Evolutionary conservation across 257 asterid genomes (phyloP).

Genomic region (Avicennia marina): DNA sequence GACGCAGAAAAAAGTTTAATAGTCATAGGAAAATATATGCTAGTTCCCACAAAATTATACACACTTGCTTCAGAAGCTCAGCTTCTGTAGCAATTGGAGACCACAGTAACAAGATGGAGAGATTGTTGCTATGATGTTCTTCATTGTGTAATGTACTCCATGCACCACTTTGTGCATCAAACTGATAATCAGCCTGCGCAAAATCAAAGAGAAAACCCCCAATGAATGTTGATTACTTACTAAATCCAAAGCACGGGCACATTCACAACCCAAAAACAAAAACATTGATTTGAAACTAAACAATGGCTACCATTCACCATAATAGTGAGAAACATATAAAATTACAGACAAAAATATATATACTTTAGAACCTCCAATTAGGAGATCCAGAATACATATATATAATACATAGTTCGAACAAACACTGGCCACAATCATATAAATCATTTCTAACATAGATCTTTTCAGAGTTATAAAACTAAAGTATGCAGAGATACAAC

Average conservation of each 20-base stretch:
- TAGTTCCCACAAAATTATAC: slow-evolving; percentile 23
- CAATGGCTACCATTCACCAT: too few relatives aligned
- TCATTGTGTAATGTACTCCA: slow-evolving; percentile 53
- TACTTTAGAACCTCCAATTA: too few relatives aligned
- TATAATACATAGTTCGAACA: not conserved
- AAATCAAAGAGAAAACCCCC: not conserved
- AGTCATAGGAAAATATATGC: not conserved
- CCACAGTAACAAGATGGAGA: slow-evolving; percentile 70
- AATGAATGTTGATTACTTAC: not conserved
- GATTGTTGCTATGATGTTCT: slow-evolving; percentile 48
- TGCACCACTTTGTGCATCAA: slow-evolving; percentile 28
- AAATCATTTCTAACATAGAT: not conserved
- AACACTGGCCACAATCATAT: not conserved
- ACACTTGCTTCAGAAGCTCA: slow-evolving; percentile 76
- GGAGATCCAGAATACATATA: slow-evolving; percentile 2
- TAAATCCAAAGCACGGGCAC: not conserved
- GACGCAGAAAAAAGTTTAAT: not conserved
- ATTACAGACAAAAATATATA: too few relatives aligned
- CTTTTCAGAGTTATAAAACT: not conserved
- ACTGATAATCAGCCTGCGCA: slow-evolving; percentile 75
- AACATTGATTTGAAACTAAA: too few relatives aligned
- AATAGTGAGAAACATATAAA: too few relatives aligned
- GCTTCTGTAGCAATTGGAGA: slow-evolving; percentile 73
- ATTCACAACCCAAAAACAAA: too few relatives aligned
- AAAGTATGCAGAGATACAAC: too few relatives aligned